phyloP scores from a whole-genome alignment of 129 eudicot species.

The Arctium minus region DNA sequence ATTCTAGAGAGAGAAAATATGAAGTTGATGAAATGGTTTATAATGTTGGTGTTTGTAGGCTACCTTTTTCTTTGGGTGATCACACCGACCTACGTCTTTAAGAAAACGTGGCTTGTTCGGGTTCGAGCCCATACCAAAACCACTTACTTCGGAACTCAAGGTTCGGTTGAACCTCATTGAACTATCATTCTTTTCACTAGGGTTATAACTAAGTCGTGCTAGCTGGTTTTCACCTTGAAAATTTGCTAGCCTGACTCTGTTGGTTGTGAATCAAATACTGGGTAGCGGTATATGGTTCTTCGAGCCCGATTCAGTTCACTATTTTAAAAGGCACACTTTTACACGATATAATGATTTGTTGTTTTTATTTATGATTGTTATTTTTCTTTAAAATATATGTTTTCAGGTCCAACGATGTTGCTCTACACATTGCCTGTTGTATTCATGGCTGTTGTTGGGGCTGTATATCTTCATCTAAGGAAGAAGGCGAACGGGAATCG shows the following conservation, averaged over 20 bases:
- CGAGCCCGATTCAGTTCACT: neutral
- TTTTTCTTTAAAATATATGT: neutral
- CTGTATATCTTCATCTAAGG: conserved; percentile 61
- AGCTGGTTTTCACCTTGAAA: neutral
- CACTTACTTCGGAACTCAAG: conserved; percentile 61
- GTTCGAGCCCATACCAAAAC: conserved; percentile 40
- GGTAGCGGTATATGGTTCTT: neutral
- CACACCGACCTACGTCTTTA: conserved; percentile 45
- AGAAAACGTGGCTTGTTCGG: conserved; percentile 33
- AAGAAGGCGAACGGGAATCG: conserved; percentile 21
- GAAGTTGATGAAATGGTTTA: conserved; percentile 33
- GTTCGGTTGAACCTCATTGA: conserved; percentile 11
- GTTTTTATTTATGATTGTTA: neutral
- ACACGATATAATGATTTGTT: neutral
- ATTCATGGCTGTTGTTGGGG: conserved; percentile 57
- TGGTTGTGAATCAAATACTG: neutral
- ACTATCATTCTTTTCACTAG: neutral
- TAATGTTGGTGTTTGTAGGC: conserved; percentile 39
- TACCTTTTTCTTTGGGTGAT: conserved; percentile 50
- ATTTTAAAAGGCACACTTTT: neutral
- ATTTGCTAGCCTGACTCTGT: neutral
- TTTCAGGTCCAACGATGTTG: conserved; percentile 54
- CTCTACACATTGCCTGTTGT: conserved; percentile 61
- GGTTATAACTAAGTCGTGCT: neutral
- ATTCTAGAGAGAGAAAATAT: neutral